A percentile compares a stretch with the other conserved stretches of the same genome.
Evolutionary conservation across 345 rosid species (phyloP).

Genomic region (Trapa bicornis): DNA sequence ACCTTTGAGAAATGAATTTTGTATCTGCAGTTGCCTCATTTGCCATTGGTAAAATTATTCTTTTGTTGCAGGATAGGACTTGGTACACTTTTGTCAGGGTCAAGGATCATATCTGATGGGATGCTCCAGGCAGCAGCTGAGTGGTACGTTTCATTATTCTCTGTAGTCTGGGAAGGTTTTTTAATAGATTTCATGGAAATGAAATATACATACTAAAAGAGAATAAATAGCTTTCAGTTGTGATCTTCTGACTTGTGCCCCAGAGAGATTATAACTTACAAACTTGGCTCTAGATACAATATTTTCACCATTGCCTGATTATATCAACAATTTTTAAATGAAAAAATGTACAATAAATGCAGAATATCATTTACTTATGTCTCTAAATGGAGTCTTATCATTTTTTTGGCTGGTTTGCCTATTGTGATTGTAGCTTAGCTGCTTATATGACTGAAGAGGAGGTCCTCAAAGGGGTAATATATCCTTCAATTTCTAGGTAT

Average conservation of each 20-base stretch:
- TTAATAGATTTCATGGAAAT: neutral
- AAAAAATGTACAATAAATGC: neutral
- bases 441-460: conserved; percentile 88
- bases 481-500: conserved; percentile 77
- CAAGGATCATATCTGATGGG: conserved; percentile 76
- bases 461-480: conserved; percentile 66
- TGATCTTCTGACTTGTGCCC: neutral
- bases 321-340: neutral
- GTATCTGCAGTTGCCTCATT: neutral
- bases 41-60: neutral
- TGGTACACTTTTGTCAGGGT: conserved; percentile 90
- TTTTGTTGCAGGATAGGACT: conserved; percentile 68
- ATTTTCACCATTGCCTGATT: neutral
- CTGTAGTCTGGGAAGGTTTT: neutral
- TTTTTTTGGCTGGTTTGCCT: neutral
- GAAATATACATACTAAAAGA: neutral
- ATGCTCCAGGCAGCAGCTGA: conserved; percentile 99
- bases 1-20: neutral
- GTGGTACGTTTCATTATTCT: conserved; percentile 35
- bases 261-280: neutral
- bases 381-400: neutral
- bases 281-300: neutral
- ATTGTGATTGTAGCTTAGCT: conserved; percentile 53
- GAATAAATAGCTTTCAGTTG: neutral
- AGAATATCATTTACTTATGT: neutral